Base-by-base conservation (phyloP, 139 green algal species). In the Haematococcus sp. region DNA sequence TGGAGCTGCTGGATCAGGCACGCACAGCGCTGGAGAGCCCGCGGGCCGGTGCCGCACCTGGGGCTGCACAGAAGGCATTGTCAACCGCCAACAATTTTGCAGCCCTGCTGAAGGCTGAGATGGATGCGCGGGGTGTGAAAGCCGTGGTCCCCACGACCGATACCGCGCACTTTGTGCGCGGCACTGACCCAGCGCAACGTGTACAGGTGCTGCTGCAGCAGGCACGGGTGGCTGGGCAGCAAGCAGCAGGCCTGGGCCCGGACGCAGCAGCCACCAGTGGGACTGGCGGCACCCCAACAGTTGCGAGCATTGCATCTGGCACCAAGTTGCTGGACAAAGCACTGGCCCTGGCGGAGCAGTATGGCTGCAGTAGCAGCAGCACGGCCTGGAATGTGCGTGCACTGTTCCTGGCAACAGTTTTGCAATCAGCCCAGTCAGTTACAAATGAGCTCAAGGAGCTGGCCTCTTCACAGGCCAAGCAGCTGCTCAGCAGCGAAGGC, bases 131-230 rank as follows among this genome's bases (percentile, higher is more conserved):
- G 40, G 40, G 40, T 11, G 40, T 49, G 7, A 49, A 49, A 11
- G 7, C 40, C 7, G 40, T 49, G 40, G 40, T 49, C 40, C 40
- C 40, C 7, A 49, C 7, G 7, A 11, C 40, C 7, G 40, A 49
- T 11, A 49, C 40, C 40, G 11, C 40, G 11, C 40, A 49, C 40
- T 49, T 49, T 49, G 40, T 49, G 40, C 40, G 40, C 11, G 40
- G 40, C 40, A 49, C 40, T 19, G 40, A 49, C 40, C 40, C 40
- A 49, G 40, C 7, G 7, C 40, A 49, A 16, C 58, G 25, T n/a
- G 17, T 11, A n/a, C 58, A 65, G 58, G 58, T 30, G 28, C n/a
- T 65, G 58, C 58, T 65, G 25, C 58, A 65, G 23, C 58, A 65
- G 28, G 58, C 58, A 34, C n/a, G n/a, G 11, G 58, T 30, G 4